phyloP scores from a whole-genome alignment of 805 yeast species.

The Alloascoidea africana region DNA sequence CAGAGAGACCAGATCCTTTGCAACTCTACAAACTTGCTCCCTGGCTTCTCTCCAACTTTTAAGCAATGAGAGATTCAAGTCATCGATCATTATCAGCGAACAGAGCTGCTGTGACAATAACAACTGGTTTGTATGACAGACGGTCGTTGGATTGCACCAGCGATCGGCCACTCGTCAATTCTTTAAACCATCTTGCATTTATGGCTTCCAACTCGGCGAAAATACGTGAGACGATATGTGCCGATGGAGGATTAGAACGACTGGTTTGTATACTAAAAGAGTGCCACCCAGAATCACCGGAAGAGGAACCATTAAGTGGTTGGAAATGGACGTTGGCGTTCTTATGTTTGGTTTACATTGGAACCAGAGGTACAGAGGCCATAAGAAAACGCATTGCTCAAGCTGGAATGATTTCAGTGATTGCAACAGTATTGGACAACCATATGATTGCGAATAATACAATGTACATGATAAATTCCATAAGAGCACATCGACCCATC shows the following conservation, averaged over 20 bases:
- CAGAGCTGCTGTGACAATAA: slow-evolving; percentile 84
- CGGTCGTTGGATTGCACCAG: slow-evolving; percentile 85
- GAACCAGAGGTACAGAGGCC: slow-evolving; percentile 82
- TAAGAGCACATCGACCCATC: too few species aligned
- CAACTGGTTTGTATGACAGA: slow-evolving; percentile 80
- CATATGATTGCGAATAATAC: too few species aligned
- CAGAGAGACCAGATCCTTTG: too few species aligned
- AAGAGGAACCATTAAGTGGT: too few species aligned
- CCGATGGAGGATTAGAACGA: slow-evolving; percentile 87
- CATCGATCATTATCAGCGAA: slow-evolving; percentile 65
- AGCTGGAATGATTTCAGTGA: slow-evolving; percentile 82
- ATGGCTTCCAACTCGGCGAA: slow-evolving; percentile 75
- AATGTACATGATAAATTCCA: too few species aligned
- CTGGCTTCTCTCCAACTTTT: neutral
- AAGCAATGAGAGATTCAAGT: slow-evolving; percentile 78
- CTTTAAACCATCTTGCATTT: slow-evolving; percentile 79
- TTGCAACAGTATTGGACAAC: slow-evolving; percentile 86
- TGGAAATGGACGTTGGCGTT: slow-evolving; percentile 97
- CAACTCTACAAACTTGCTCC: too few species aligned
- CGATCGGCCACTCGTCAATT: slow-evolving; percentile 81
- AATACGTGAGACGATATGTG: slow-evolving; percentile 78
- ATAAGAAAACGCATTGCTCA: slow-evolving; percentile 77
- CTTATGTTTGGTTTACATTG: slow-evolving; percentile 82
- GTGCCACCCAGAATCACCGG: too few species aligned
- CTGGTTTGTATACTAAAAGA: slow-evolving; percentile 75